Evolutionary conservation across 768 basidiomycete genomes (phyloP).

Genomic region (Fibroporia radiculosa): DNA sequence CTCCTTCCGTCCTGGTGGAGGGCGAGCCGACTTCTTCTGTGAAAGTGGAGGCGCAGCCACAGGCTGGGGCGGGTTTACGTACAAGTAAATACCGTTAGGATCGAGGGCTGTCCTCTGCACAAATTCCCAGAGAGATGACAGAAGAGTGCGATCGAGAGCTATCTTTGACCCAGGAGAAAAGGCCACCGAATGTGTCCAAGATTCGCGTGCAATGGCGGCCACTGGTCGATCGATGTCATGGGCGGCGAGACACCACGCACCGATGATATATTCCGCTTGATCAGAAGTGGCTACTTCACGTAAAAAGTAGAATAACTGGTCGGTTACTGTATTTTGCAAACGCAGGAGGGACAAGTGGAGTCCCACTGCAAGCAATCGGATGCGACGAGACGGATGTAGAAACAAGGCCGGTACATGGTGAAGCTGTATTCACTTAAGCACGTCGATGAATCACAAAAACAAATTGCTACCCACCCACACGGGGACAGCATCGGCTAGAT

Average conservation of each 20-base stretch:
- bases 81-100: slow-evolving; percentile 48
- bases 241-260: slow-evolving; percentile 65
- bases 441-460: neutral
- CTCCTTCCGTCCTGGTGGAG: slow-evolving; percentile 27
- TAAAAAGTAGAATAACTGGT: slow-evolving; percentile 44
- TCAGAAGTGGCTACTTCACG: slow-evolving; percentile 34
- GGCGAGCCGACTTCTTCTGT: slow-evolving; percentile 23
- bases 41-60: slow-evolving; percentile 24
- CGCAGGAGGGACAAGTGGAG: slow-evolving; percentile 62
- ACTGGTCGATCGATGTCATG: slow-evolving; percentile 69
- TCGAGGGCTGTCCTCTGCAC: slow-evolving; percentile 49
- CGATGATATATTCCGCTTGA: slow-evolving; percentile 51
- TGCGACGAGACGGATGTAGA: slow-evolving; percentile 70
- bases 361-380: slow-evolving; percentile 52
- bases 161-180: slow-evolving; percentile 16
- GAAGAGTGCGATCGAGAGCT: slow-evolving; percentile 24
- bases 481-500: slow-evolving; percentile 59
- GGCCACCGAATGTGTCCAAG: slow-evolving; percentile 42
- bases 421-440: slow-evolving; percentile 36
- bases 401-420: slow-evolving; percentile 83
- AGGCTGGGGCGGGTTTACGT: slow-evolving; percentile 56
- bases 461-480: slow-evolving; percentile 71
- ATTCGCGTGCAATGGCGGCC: slow-evolving; percentile 36
- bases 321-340: slow-evolving; percentile 35
- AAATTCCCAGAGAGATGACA: slow-evolving; percentile 40